These are phyloP conservation scores for Lentinula novae-zelandiae DNA, from an alignment of 1,284 basidiomycete species.

Conservation along the genomic window DNA sequence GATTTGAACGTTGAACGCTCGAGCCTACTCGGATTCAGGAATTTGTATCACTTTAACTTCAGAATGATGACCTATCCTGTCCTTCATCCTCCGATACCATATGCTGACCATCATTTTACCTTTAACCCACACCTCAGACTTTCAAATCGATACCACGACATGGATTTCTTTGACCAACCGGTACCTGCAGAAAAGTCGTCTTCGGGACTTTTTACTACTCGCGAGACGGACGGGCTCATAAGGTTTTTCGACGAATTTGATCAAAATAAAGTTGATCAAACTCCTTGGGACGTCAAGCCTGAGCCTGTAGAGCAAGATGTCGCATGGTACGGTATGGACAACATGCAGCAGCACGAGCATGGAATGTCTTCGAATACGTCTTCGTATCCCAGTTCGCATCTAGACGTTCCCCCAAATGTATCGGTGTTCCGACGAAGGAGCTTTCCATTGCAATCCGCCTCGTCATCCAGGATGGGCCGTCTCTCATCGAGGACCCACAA, in stretches of 20 bases:
- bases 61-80: constrained; percentile 8
- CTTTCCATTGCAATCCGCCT: background rate
- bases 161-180: background rate
- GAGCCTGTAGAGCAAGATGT: background rate
- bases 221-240: constrained; percentile 68
- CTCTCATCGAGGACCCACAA: constrained; percentile 14
- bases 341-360: background rate
- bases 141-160: constrained; percentile 24
- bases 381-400: constrained; percentile 45
- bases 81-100: constrained; percentile 40
- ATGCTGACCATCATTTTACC: constrained; percentile 60
- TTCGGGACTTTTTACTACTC: constrained; percentile 68
- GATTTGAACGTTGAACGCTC: constrained; percentile 9
- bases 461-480: background rate
- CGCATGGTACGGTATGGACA: background rate
- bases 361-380: constrained; percentile 15
- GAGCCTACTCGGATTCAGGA: too few species aligned
- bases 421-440: constrained; percentile 24
- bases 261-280: constrained; percentile 25
- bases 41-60: background rate
- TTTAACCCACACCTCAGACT: constrained; percentile 53
- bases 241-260: constrained; percentile 76
- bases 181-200: constrained; percentile 38
- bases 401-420: constrained; percentile 36
- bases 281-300: constrained; percentile 1